Evolutionary conservation across 2,329 filamentous ascomycete species (phyloP).

Genomic region (Penicillium verrucosum): DNA sequence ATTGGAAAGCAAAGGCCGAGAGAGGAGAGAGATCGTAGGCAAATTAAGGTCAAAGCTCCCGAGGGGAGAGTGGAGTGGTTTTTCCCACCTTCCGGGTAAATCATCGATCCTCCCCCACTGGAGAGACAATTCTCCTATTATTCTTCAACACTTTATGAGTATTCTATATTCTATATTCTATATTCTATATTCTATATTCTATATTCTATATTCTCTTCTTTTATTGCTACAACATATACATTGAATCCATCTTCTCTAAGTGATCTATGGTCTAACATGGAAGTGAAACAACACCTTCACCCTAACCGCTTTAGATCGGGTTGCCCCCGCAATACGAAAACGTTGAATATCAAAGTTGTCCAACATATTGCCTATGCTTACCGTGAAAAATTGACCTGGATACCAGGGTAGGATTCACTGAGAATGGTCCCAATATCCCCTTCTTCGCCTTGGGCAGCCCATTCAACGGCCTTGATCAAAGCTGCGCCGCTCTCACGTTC

Average conservation of each 20-base stretch:
- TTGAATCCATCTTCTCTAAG: neutral
- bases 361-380: conserved; percentile 12
- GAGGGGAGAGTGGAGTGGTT: conserved; percentile 1
- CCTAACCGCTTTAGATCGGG: conserved; percentile 1
- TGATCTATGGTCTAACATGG: neutral
- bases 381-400: conserved; percentile 32
- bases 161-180: neutral
- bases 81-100: conserved; percentile 1
- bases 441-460: conserved; percentile 38
- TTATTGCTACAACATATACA: neutral
- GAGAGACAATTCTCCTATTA: neutral
- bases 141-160: neutral
- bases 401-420: conserved; percentile 32
- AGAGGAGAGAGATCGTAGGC: neutral
- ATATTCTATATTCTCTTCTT: neutral
- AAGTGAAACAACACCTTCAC: neutral
- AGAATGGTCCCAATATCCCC: conserved; percentile 34
- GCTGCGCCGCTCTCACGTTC: conserved; percentile 46
- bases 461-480: conserved; percentile 41
- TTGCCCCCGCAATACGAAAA: conserved; percentile 1
- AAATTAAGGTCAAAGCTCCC: neutral
- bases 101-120: neutral
- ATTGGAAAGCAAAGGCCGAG: neutral
- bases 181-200: neutral
- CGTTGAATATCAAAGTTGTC: neutral